These are phyloP conservation scores for Nymphaea colorata DNA, from an alignment of 164 flowering plant genomes.

Conservation along the genomic window DNA sequence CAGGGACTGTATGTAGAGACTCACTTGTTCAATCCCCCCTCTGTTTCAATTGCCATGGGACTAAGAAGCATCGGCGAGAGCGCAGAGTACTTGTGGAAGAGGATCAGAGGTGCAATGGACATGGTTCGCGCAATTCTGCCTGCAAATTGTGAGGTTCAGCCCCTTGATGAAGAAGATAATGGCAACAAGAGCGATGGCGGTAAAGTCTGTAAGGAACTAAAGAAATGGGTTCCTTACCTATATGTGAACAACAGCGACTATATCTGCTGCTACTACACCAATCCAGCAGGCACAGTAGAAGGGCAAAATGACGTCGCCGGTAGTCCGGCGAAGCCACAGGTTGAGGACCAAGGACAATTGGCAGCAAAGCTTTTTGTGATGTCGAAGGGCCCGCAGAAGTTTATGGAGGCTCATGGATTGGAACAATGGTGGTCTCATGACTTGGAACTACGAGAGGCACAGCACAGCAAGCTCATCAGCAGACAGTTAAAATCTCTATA, in stretches of 20 bases:
- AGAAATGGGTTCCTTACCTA: constrained; percentile 62
- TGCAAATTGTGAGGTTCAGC: constrained; percentile 20
- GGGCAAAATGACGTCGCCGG: constrained; percentile 2
- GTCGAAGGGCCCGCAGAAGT: constrained; percentile 83
- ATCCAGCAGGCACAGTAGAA: constrained; percentile 21
- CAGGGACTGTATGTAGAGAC: constrained; percentile 72
- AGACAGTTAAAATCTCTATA: constrained; percentile 76
- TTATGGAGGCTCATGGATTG: constrained; percentile 84
- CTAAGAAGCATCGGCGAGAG: constrained; percentile 64
- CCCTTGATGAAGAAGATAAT: not conserved
- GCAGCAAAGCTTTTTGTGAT: constrained; percentile 80
- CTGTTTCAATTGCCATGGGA: constrained; percentile 79
- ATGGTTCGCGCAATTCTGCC: constrained; percentile 42
- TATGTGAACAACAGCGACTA: constrained; percentile 92
- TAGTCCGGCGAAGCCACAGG: constrained; percentile 33
- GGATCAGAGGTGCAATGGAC: constrained; percentile 20
- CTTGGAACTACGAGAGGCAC: constrained; percentile 60
- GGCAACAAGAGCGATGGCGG: constrained; percentile 3
- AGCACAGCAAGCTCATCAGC: constrained; percentile 64
- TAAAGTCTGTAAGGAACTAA: constrained; percentile 10
- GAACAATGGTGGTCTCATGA: constrained; percentile 99
- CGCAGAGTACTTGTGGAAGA: constrained; percentile 60
- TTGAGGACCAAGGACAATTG: constrained; percentile 10
- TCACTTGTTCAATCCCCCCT: constrained; percentile 94
- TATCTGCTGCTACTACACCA: constrained; percentile 70